Conservation (phyloP, 1,284 basidiomycete genomes). For the Leccinum huronense region DNA sequence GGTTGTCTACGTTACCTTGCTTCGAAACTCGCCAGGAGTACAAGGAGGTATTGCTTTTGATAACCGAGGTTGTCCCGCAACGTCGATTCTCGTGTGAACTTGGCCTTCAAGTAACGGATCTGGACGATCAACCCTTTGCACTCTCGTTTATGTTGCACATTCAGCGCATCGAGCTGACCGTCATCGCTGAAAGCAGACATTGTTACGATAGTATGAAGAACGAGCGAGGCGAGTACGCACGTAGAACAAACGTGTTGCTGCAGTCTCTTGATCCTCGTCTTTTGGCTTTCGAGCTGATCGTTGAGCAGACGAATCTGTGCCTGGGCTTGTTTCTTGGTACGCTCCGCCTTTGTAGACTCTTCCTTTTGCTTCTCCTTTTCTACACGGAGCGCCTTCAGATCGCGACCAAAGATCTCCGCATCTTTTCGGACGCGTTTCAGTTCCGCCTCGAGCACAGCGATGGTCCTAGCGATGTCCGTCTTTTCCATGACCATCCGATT, state of each 20-base stretch:
- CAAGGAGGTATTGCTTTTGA: constrained; percentile 83
- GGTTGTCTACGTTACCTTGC: constrained; percentile 54
- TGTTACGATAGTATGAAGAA: background rate
- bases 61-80: constrained; percentile 79
- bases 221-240: constrained; percentile 40
- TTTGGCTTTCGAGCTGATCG: constrained; percentile 65
- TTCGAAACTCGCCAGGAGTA: constrained; percentile 65
- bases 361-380: constrained; percentile 67
- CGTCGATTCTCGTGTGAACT: constrained; percentile 81
- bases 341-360: constrained; percentile 52
- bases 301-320: constrained; percentile 63
- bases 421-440: constrained; percentile 67
- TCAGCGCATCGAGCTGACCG: constrained; percentile 52
- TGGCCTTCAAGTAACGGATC: constrained; percentile 90
- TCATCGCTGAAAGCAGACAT: constrained; percentile 40
- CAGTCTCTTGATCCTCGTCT: constrained; percentile 45
- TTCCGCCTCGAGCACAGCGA: constrained; percentile 65
- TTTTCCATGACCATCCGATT: constrained; percentile 61
- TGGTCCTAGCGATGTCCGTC: constrained; percentile 57
- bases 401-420: constrained; percentile 72
- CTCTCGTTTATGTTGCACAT: constrained; percentile 74
- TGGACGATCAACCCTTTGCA: constrained; percentile 87
- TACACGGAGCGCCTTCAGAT: constrained; percentile 60
- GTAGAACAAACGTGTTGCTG: constrained; percentile 55
- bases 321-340: constrained; percentile 62